Base-by-base conservation (phyloP, 257 asterid genomes). In the Linaria vulgaris region DNA sequence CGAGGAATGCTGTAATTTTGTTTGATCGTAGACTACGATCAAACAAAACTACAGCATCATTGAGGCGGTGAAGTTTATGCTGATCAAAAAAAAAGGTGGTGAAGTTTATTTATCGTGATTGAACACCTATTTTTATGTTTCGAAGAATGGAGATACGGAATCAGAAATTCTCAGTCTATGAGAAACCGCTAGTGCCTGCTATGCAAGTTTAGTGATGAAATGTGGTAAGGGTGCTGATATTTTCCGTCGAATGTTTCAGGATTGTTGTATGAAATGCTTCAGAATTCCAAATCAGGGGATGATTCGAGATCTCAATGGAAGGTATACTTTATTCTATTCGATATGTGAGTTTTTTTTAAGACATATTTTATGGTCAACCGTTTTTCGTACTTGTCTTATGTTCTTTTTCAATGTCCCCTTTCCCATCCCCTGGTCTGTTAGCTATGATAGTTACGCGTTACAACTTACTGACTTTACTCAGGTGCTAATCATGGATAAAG, bases 401-500 rank as follows among this genome's bases (percentile, higher is more conserved):
- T 48, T 20, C n/a, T n/a, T n/a, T n/a, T 20, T 17, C 13, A 41
- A 27, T 25, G 11, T 46, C 9, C 23, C 39, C 12, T 25, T 19
- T 13, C 61, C 24, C 46, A 65, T 67, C 25, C 39, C 34, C 22
- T 21, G 15, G 6, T 11, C 56, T 46, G 46, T 9, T 49, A 6
- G 51, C 15, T 52, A 17, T 27, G 43, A 41, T 39, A 56, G 11
- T 15, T 45, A 16, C 47, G 41, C 24, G 5, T 31, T 48, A 39
- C 39, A 31, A 30, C 46, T 60, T 13, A n/a, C 2, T 67, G 63
- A 61, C 72, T 48, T 38, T 49, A 4, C 66, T 65, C 88, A 94
- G 99, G 97, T 94, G 63, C 94, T 94, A 69, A 89, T 94, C 86
- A 94, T 94, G 99, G 99, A 94, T 78, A 94, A 81, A 84, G 94